These are phyloP conservation scores for Udeniomyces megalosporus DNA, from an alignment of 768 basidiomycete genomes.

Conservation along the genomic window DNA sequence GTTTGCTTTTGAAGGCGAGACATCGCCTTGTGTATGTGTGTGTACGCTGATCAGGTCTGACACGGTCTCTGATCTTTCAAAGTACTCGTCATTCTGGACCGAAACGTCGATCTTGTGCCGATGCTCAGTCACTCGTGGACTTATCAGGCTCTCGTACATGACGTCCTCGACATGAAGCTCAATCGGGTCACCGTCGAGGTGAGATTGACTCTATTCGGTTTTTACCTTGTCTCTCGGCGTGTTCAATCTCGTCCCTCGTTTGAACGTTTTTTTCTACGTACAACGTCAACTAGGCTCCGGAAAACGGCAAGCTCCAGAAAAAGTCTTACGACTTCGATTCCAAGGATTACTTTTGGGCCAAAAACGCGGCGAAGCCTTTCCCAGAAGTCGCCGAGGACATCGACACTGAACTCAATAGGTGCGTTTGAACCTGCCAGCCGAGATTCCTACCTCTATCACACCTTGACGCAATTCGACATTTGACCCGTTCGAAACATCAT, in stretches of 20 bases:
- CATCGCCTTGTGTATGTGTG: too few relatives aligned
- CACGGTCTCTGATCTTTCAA: background rate
- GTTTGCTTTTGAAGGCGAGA: slow-evolving; percentile 19
- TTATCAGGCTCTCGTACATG: slow-evolving; percentile 93
- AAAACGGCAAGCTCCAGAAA: slow-evolving; percentile 43
- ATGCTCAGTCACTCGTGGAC: slow-evolving; percentile 97
- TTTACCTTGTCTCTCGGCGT: background rate
- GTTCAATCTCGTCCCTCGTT: background rate
- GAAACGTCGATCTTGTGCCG: slow-evolving; percentile 85
- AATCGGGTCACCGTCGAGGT: slow-evolving; percentile 74
- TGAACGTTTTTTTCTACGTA: background rate
- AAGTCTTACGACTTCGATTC: slow-evolving; percentile 85
- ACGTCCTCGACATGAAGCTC: slow-evolving; percentile 90
- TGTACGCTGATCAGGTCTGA: slow-evolving; percentile 12
- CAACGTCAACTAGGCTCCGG: slow-evolving; percentile 31
- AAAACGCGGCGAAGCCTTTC: slow-evolving; percentile 89
- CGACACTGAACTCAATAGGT: slow-evolving; percentile 65
- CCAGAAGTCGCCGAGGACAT: slow-evolving; percentile 98
- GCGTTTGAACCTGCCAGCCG: too few relatives aligned
- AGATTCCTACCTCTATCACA: too few relatives aligned
- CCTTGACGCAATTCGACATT: background rate
- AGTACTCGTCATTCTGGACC: slow-evolving; percentile 87
- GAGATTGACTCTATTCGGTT: slow-evolving; percentile 9
- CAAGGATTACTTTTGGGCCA: slow-evolving; percentile 98
- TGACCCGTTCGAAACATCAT: background rate